Evolutionary conservation across 257 asterid species (phyloP).

Genomic region (Linaria vulgaris): DNA sequence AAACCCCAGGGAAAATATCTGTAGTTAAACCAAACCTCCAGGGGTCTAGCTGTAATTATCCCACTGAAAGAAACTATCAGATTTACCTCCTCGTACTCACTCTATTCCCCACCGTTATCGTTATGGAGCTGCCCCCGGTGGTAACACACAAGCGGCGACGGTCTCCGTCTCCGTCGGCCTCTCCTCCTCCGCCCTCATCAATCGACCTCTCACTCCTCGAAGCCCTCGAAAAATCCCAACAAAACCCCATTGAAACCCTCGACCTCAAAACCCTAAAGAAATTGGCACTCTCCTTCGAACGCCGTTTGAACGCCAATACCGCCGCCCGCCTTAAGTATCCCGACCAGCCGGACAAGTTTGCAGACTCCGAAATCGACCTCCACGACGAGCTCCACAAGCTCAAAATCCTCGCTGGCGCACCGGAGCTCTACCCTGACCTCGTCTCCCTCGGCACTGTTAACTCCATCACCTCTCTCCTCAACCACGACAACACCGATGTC

Average conservation of each 20-base stretch:
- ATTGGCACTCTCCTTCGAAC: constrained; percentile 80
- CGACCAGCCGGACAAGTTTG: constrained; percentile 92
- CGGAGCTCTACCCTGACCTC: constrained; percentile 91
- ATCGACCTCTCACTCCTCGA: constrained; percentile 82
- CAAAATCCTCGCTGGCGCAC: constrained; percentile 85
- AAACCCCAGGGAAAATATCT: too few species aligned
- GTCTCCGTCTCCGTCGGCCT: constrained; percentile 28
- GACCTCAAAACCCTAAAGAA: constrained; percentile 86
- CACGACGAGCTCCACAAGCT: constrained; percentile 96
- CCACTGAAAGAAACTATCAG: too few species aligned
- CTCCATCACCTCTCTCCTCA: constrained; percentile 70
- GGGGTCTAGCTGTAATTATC: too few species aligned
- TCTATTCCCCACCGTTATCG: constrained; percentile 20
- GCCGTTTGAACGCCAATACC: constrained; percentile 89
- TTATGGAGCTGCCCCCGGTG: constrained; percentile 41
- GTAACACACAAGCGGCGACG: constrained; percentile 59
- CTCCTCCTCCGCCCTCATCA: constrained; percentile 30
- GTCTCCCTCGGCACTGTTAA: constrained; percentile 74
- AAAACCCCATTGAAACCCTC: constrained; percentile 66
- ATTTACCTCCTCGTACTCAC: neutral
- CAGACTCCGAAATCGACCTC: constrained; percentile 90
- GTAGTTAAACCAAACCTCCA: too few species aligned
- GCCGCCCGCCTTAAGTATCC: constrained; percentile 94
- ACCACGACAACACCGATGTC: constrained; percentile 81
- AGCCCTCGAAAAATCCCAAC: constrained; percentile 86